phyloP scores from a whole-genome alignment of 2,329 filamentous ascomycete genomes.

The Botrytis cinerea region DNA sequence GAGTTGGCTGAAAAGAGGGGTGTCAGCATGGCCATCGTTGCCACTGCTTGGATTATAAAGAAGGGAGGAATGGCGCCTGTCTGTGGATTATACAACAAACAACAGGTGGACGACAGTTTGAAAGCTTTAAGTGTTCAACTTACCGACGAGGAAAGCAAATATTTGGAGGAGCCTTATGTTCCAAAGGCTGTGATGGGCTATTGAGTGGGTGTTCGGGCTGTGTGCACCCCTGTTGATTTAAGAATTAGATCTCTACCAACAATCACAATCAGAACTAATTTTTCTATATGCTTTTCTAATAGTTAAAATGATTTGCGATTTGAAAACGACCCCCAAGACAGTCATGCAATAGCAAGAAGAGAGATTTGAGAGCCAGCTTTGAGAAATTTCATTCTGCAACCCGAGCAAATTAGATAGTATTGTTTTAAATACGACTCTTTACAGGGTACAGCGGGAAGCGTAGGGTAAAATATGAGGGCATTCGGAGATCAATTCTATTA shows the following conservation, averaged over 20 bases:
- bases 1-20: neutral
- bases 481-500: too few species aligned
- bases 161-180: neutral
- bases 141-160: neutral
- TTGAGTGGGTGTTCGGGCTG: neutral
- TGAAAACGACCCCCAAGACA: accelerated
- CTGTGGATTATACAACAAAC: neutral
- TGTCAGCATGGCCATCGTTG: neutral
- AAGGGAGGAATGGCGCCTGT: neutral
- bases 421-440: too few species aligned
- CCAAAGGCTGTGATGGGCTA: neutral
- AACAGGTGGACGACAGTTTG: neutral
- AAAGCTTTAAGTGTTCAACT: neutral
- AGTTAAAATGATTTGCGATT: neutral
- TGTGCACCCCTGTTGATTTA: neutral
- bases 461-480: too few species aligned
- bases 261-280: neutral
- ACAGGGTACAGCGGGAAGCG: too few species aligned
- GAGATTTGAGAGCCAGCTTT: neutral
- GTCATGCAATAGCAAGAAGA: neutral
- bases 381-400: neutral
- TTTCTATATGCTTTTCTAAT: accelerated
- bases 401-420: neutral
- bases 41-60: neutral
- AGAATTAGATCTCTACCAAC: neutral